phyloP scores from a whole-genome alignment of 2,329 filamentous ascomycete species.

The Botrytis cinerea region DNA sequence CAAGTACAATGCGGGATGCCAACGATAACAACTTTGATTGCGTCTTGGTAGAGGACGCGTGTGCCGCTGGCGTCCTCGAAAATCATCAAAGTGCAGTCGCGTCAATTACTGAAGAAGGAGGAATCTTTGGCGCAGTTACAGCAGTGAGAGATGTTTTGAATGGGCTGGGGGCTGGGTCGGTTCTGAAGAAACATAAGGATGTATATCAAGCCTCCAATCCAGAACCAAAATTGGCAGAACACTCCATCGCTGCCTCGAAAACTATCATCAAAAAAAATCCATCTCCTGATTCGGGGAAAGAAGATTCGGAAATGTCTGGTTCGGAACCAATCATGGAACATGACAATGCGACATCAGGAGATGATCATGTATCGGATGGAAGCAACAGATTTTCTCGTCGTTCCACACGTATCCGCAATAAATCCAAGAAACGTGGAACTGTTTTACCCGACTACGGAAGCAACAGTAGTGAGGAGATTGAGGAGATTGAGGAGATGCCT shows the following conservation, averaged over 20 bases:
- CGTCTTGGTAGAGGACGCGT: slow-evolving; percentile 40
- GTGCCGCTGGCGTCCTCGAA: slow-evolving; percentile 37
- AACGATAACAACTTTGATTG: slow-evolving; percentile 43
- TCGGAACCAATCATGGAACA: neutral
- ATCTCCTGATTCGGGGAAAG: neutral
- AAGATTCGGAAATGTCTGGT: neutral
- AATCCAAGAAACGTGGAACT: neutral
- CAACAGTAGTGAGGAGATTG: neutral
- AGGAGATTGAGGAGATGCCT: neutral
- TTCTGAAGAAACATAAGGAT: neutral
- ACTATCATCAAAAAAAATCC: neutral
- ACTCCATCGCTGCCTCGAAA: too few relatives aligned
- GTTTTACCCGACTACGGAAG: neutral
- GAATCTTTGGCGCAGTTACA: slow-evolving; percentile 43
- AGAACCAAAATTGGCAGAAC: neutral
- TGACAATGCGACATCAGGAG: neutral
- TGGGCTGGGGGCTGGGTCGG: neutral
- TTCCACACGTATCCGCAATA: neutral
- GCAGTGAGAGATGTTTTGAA: neutral
- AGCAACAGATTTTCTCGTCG: neutral
- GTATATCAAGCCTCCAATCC: neutral
- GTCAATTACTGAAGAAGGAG: slow-evolving; percentile 41
- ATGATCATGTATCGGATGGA: neutral
- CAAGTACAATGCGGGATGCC: slow-evolving; percentile 43
- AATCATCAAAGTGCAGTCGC: slow-evolving; percentile 40